A percentile compares a stretch with the other conserved stretches of the same genome.
Evolutionary conservation across 768 basidiomycete species (phyloP).

Genomic region (Russula emetica): DNA sequence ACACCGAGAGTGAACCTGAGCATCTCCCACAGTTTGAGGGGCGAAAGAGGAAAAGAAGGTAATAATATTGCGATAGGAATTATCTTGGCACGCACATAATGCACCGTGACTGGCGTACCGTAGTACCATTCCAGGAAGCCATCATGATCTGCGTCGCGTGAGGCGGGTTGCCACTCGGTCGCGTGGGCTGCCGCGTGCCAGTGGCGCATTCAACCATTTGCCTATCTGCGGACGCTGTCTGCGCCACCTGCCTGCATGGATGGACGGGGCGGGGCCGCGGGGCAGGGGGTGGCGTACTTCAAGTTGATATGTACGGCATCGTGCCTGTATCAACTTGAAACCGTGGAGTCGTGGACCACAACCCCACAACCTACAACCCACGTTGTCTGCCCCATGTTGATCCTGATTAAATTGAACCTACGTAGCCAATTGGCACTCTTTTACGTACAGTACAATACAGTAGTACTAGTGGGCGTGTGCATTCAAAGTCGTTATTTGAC

Average conservation of each 20-base stretch:
- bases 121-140: neutral
- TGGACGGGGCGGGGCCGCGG: too few species aligned
- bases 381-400: neutral
- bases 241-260: neutral
- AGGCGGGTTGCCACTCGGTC: neutral
- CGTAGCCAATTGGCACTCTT: neutral
- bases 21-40: too few species aligned
- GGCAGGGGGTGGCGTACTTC: neutral
- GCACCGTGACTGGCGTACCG: neutral
- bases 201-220: neutral
- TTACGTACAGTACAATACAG: neutral
- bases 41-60: too few species aligned
- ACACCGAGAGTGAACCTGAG: too few species aligned
- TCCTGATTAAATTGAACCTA: neutral
- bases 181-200: neutral
- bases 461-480: neutral
- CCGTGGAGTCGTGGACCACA: too few species aligned
- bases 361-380: neutral
- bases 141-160: neutral
- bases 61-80: too few species aligned
- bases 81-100: neutral
- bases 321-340: neutral
- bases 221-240: neutral
- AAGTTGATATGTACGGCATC: neutral
- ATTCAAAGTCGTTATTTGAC: neutral